Base-by-base conservation (phyloP, 2,329 filamentous ascomycete species). In the Erysiphe pulchra region DNA sequence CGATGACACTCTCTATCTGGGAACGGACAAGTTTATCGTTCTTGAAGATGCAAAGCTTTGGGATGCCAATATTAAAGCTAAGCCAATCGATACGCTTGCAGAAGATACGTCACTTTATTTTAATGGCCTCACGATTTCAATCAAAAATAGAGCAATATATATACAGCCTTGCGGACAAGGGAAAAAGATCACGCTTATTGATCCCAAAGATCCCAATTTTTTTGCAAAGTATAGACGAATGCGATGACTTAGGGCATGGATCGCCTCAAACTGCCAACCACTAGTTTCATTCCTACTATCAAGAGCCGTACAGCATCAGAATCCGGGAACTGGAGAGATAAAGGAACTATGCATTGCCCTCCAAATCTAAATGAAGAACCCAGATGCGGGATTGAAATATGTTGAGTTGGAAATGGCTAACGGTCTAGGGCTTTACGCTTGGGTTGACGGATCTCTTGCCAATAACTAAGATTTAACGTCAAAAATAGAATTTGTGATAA, bases 391-490 rank as follows among this genome's bases (percentile, higher is more conserved):
- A 34, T 34, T 44, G 16, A 34, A 20, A 2, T 34, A 34, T 14
- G 24, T 44, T 33, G 42, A 44, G 42, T 30, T 44, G 4, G 17
- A 44, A 44, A 33, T 44, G 14, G 20, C 13, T 11, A 20, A 34
- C 6, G 31, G 30, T 18, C 42, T 44, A 6, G 16, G 31, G 16
- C 30, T 44, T 16, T 34, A 44, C 42, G 16, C 30, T n/a, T 44
- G 10, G 30, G 42, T 30, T 20, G 30, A 44, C n/a, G 17, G 30
- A 34, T 44, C 42, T 18, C 30, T 33, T 34, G 42, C 42, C 17
- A 44, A 34, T 44, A 44, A 34, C 30, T 34, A 44, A 34, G 42
- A 44, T 44, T 33, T 17, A 28, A 33, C 30, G 20, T 44, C 42
- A n/a, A 28, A 44, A 6, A 44, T 33, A 9, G 30, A 16, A 34